A percentile compares a stretch with the other conserved stretches of the same genome.
These are phyloP conservation scores for Elsinoe fawcettii DNA, from an alignment of 2,329 filamentous ascomycete genomes.

Conservation along the genomic window DNA sequence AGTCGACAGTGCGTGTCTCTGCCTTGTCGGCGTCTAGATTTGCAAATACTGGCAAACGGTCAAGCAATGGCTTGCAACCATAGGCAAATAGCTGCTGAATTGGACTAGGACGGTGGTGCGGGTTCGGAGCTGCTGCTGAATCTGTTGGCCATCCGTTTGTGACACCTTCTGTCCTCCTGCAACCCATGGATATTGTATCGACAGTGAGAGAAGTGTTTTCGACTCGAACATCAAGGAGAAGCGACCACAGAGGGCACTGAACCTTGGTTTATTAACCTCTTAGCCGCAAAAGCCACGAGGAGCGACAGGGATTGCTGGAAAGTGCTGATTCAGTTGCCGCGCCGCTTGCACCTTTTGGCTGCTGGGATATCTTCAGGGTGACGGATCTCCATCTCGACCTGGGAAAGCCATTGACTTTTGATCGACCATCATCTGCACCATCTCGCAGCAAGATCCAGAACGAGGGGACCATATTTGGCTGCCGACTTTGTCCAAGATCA, in stretches of 20 bases:
- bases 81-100: conserved; percentile 15
- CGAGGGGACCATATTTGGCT: not conserved
- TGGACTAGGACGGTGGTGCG: conserved; percentile 5
- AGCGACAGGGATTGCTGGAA: conserved; percentile 7
- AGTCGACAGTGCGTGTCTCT: conserved; percentile 7
- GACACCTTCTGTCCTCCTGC: conserved; percentile 8
- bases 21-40: conserved; percentile 15
- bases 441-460: conserved; percentile 2
- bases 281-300: conserved; percentile 6
- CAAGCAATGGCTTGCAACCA: conserved; percentile 16
- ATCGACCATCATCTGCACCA: not conserved
- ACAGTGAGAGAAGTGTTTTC: not conserved
- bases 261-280: not conserved
- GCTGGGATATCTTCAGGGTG: not conserved
- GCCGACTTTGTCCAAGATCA: not conserved
- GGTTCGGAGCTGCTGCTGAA: conserved; percentile 6
- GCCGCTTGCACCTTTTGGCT: not conserved
- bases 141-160: conserved; percentile 2
- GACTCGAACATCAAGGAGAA: not conserved
- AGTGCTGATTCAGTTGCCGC: conserved; percentile 7
- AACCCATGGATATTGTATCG: not conserved
- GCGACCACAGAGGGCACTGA: not conserved
- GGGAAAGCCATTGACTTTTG: not conserved
- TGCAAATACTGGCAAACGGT: conserved; percentile 15
- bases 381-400: not conserved